A percentile compares a stretch with the other conserved stretches of the same genome.
Evolutionary conservation across 2,329 filamentous ascomycete genomes (phyloP).

Genomic region (Zarea fungicola): DNA sequence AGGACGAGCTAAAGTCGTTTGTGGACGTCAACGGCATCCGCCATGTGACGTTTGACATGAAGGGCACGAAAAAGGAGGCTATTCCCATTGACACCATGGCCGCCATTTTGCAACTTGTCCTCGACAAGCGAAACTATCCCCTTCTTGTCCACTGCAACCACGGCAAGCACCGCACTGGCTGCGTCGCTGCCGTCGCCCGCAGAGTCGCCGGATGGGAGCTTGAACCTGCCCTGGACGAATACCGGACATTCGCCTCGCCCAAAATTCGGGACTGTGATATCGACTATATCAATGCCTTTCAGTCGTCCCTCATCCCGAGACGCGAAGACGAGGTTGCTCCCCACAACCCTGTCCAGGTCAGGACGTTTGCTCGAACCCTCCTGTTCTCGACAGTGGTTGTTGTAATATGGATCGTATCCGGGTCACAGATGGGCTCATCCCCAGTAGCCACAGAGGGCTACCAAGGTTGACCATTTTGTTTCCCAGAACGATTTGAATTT

Average conservation of each 20-base stretch:
- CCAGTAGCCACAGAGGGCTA: neutral
- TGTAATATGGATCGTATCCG: conserved; percentile 38
- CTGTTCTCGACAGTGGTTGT: conserved; percentile 38
- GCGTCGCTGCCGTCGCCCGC: conserved; percentile 75
- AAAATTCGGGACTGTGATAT: conserved; percentile 58
- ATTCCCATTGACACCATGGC: conserved; percentile 65
- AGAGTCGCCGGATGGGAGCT: conserved; percentile 65
- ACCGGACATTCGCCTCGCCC: conserved; percentile 57
- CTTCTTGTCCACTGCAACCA: conserved; percentile 90
- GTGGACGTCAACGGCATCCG: conserved; percentile 61
- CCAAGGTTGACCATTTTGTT: neutral
- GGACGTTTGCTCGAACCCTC: conserved; percentile 38
- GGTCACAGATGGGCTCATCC: conserved; percentile 24
- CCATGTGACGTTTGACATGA: conserved; percentile 71
- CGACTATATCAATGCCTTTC: conserved; percentile 50
- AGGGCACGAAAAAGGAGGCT: conserved; percentile 78
- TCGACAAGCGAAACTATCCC: conserved; percentile 70
- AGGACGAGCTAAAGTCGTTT: conserved; percentile 53
- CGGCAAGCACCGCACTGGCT: conserved; percentile 88
- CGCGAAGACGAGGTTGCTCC: conserved; percentile 12
- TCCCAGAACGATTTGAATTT: neutral
- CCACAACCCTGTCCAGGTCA: conserved; percentile 22
- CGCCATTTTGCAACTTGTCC: conserved; percentile 63
- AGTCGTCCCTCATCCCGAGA: conserved; percentile 32
- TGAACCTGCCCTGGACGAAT: conserved; percentile 63